Base-by-base conservation (phyloP, 148 eudicot species). In the Diospyros lotus region DNA sequence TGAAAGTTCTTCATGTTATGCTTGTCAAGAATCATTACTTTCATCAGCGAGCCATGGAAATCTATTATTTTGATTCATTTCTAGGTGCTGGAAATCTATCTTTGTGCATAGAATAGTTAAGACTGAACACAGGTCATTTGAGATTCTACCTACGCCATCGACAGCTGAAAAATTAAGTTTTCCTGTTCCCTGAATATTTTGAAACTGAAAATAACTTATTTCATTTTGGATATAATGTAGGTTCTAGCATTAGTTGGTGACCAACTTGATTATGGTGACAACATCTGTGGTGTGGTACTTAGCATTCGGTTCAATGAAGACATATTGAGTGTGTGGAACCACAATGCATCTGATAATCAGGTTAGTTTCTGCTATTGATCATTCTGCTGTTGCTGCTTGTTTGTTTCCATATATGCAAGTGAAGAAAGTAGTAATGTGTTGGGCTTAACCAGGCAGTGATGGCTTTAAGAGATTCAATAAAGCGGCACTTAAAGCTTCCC, bases 241-340 rank as follows among this genome's bases (percentile, higher is more conserved):
- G 96, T 92, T 77, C 77, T 94, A 66, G 98, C 98, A 18, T 78
- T 94, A 73, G 88, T 95, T 10, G 98, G 98, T 73, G 89, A 90
- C 81, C 97, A 95, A 78, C 93, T 95, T 56, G 98, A 92, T 75
- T 88, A 90, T 66, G 90, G 97, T 53, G 93, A 90, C 55, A 83
- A 95, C 75, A 82, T 95, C 46, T 95, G 98, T 73, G 98, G 98
- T 56, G 96, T 89, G 28, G 98, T 95, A 38, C 81, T 95, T 56
- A 95, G 98, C 79, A 79, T 90, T 68, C 89, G 98, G 43, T 90
- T 90, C 75, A 92, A 85, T 65, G 98, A 95, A 85, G 98, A 90
- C 69, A 92, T 95, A 80, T 56, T 95, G 86, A 92, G 97, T 60
- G 90, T 95, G 64, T 95, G 98, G 97, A 95, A 90, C 67, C 93